phyloP scores from a whole-genome alignment of 2,329 filamentous ascomycete genomes.

The Sclerotinia nivalis region DNA sequence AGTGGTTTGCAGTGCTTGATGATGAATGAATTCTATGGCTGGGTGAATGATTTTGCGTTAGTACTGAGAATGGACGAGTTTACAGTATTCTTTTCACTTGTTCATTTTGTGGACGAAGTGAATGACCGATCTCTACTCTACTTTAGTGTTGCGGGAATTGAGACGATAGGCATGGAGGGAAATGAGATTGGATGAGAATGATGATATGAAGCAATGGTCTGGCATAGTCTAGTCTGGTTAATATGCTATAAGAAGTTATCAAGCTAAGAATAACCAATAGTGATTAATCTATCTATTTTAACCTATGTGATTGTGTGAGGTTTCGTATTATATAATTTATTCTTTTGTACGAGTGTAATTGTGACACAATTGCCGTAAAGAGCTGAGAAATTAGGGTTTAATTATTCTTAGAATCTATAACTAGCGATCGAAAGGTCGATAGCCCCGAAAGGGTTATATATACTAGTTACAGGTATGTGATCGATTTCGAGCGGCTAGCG shows the following conservation, averaged over 20 bases:
- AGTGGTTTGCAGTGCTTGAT: slow-evolving; percentile 2
- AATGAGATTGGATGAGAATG: not conserved
- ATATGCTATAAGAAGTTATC: not conserved
- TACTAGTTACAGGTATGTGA: too few relatives aligned
- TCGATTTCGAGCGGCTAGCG: too few relatives aligned
- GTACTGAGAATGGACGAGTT: not conserved
- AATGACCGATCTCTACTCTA: not conserved
- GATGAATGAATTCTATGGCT: not conserved
- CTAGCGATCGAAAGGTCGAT: too few relatives aligned
- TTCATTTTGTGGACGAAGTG: not conserved
- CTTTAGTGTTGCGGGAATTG: not conserved
- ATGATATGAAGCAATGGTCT: slow-evolving; percentile 7
- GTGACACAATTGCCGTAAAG: too few relatives aligned
- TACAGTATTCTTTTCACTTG: not conserved
- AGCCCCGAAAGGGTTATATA: too few relatives aligned
- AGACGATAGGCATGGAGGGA: not conserved
- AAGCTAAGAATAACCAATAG: not conserved
- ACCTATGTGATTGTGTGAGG: not conserved
- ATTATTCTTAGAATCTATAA: too few relatives aligned
- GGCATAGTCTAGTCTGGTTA: not conserved
- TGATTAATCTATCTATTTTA: not conserved
- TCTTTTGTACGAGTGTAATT: too few relatives aligned
- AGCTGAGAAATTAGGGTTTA: too few relatives aligned
- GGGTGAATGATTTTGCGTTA: not conserved
- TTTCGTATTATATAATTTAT: too few relatives aligned